A percentile compares a stretch with the other conserved stretches of the same genome.
phyloP scores from a whole-genome alignment of 805 yeast species.

The Candida multigemmis region DNA sequence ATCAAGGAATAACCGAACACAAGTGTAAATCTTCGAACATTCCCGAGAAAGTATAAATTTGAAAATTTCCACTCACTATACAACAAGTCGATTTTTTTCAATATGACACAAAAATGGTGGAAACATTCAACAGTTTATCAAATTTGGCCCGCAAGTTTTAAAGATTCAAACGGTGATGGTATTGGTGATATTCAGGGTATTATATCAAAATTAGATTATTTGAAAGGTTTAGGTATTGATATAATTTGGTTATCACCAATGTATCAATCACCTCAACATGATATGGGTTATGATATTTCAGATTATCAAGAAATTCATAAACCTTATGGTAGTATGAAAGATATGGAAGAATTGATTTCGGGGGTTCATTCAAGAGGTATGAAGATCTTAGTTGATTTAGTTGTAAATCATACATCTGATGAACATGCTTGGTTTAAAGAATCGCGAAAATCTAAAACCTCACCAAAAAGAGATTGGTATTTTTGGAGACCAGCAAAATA shows the following conservation, averaged over 20 bases:
- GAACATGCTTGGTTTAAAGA: conserved; percentile 54
- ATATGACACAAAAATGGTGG: conserved; percentile 36
- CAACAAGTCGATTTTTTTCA: too few species aligned
- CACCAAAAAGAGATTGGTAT: conserved; percentile 55
- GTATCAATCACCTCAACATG: conserved; percentile 51
- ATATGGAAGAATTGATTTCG: conserved; percentile 38
- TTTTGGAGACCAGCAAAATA: conserved; percentile 45
- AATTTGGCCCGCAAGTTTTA: conserved; percentile 53
- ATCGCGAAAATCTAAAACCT: conserved; percentile 39
- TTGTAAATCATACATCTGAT: conserved; percentile 48
- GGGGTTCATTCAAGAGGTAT: conserved; percentile 41
- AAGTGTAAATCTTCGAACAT: too few species aligned
- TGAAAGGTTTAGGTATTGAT: conserved; percentile 40
- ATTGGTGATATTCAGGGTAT: conserved; percentile 51
- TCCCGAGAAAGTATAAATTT: too few species aligned
- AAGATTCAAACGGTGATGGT: conserved; percentile 53
- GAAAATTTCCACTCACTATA: too few species aligned
- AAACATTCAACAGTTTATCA: conserved; percentile 49
- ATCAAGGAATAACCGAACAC: too few species aligned
- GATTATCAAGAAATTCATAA: conserved; percentile 45
- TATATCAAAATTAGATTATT: conserved; percentile 40
- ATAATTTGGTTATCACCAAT: conserved; percentile 52
- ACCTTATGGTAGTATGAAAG: conserved; percentile 45
- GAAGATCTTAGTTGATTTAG: conserved; percentile 46
- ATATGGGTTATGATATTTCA: conserved; percentile 55